Percentiles rank a stretch among this genome's conserved stretches.
Conservation (phyloP, 2,329 filamentous ascomycete species). For the Alternaria infectoria region DNA sequence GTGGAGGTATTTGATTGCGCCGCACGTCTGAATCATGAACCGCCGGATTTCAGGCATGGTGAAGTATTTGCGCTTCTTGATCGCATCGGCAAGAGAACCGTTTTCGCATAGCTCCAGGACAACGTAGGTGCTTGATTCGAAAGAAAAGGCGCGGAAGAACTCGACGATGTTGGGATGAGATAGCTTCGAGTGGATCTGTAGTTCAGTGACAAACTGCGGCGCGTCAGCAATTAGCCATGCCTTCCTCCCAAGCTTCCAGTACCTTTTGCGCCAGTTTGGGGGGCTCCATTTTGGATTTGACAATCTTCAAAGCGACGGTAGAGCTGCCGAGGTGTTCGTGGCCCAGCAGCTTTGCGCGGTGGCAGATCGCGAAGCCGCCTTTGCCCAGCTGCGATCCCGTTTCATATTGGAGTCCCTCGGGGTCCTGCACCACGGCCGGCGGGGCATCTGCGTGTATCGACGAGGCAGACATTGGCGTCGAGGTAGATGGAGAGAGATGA, state of each 20-base stretch:
- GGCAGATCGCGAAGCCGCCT: slow-evolving; percentile 83
- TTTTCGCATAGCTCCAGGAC: slow-evolving; percentile 94
- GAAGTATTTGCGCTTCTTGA: slow-evolving; percentile 86
- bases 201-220: slow-evolving; percentile 73
- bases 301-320: slow-evolving; percentile 79
- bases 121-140: slow-evolving; percentile 87
- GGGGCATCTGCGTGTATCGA: slow-evolving; percentile 60
- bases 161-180: slow-evolving; percentile 94
- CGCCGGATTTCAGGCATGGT: slow-evolving; percentile 94
- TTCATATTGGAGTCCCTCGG: slow-evolving; percentile 73
- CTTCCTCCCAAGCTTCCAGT: slow-evolving; percentile 29
- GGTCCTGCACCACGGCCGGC: slow-evolving; percentile 67
- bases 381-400: slow-evolving; percentile 78
- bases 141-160: slow-evolving; percentile 93
- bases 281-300: slow-evolving; percentile 79
- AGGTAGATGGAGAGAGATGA: slow-evolving; percentile 33
- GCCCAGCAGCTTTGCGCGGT: slow-evolving; percentile 70
- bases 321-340: slow-evolving; percentile 64
- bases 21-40: slow-evolving; percentile 92
- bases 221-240: slow-evolving; percentile 27
- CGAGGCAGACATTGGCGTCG: slow-evolving; percentile 47
- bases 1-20: slow-evolving; percentile 98
- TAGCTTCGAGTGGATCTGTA: slow-evolving; percentile 99
- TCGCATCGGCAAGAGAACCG: slow-evolving; percentile 96
- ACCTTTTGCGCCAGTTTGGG: slow-evolving; percentile 86